phyloP scores from a whole-genome alignment of 352 stramenopile species.

The Pythium phragmitis region DNA sequence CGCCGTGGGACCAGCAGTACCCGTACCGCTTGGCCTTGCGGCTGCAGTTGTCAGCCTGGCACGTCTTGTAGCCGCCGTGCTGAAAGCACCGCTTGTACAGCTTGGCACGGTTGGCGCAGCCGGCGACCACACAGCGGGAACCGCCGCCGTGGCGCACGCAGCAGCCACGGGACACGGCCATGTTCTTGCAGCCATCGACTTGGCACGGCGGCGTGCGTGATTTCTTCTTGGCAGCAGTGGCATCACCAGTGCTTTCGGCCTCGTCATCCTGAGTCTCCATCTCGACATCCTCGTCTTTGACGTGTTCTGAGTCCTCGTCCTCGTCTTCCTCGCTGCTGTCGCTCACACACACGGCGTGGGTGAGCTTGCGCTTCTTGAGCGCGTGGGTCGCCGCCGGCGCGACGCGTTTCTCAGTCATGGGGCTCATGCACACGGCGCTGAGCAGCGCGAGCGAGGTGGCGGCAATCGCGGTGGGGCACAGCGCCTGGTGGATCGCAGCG shows the following conservation, averaged over 20 bases:
- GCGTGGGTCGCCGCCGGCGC: slow-evolving; percentile 1
- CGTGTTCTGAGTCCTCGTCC: slow-evolving; percentile 2
- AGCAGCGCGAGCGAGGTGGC: slow-evolving; percentile 29
- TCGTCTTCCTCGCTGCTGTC: slow-evolving; percentile 23
- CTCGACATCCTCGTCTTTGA: neutral
- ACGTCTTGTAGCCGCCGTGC: slow-evolving; percentile 71
- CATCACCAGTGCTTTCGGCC: neutral
- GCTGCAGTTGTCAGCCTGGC: slow-evolving; percentile 55
- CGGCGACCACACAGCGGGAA: slow-evolving; percentile 46
- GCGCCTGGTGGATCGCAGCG: slow-evolving; percentile 7
- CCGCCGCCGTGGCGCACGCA: slow-evolving; percentile 55
- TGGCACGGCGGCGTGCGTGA: slow-evolving; percentile 57
- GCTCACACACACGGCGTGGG: slow-evolving; percentile 1
- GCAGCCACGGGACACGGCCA: slow-evolving; percentile 51
- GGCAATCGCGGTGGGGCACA: slow-evolving; percentile 22
- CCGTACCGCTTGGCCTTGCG: slow-evolving; percentile 81
- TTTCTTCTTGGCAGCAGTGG: slow-evolving; percentile 30
- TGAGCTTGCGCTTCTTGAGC: slow-evolving; percentile 30
- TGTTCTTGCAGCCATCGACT: slow-evolving; percentile 64
- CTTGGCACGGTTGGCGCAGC: slow-evolving; percentile 70
- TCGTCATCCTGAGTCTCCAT: slow-evolving; percentile 2
- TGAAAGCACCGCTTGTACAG: slow-evolving; percentile 78
- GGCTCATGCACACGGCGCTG: slow-evolving; percentile 29
- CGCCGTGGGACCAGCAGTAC: slow-evolving; percentile 80
- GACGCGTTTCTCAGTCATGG: slow-evolving; percentile 19